phyloP scores from a whole-genome alignment of 495 filamentous ascomycete genomes.

The Hypoxylon rickii region DNA sequence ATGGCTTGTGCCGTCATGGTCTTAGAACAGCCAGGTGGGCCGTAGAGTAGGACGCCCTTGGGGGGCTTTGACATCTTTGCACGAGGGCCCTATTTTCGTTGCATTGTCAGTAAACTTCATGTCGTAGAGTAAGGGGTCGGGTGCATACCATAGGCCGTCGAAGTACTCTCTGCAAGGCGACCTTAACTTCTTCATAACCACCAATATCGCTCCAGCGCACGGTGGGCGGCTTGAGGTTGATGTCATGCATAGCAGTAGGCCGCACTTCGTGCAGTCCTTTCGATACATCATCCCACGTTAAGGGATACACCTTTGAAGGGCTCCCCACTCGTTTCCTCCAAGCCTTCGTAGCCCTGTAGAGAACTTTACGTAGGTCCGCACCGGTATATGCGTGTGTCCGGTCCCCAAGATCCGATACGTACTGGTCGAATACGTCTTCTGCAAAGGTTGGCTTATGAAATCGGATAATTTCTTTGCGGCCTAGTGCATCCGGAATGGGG shows the following conservation, averaged over 20 bases:
- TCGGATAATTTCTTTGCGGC: conserved; percentile 75
- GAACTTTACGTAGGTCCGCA: conserved; percentile 51
- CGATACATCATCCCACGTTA: conserved; percentile 49
- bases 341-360: conserved; percentile 45
- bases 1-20: conserved; percentile 91
- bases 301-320: conserved; percentile 18
- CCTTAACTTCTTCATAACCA: conserved; percentile 81
- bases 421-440: conserved; percentile 41
- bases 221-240: conserved; percentile 85
- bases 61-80: conserved; percentile 53
- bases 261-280: conserved; percentile 54
- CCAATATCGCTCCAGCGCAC: conserved; percentile 90
- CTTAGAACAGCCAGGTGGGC: conserved; percentile 95
- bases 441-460: conserved; percentile 47
- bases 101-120: background rate
- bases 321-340: conserved; percentile 28
- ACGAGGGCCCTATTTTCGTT: conserved; percentile 23
- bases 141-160: conserved; percentile 28
- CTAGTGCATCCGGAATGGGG: conserved; percentile 72
- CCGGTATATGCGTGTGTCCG: conserved; percentile 60
- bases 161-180: conserved; percentile 46
- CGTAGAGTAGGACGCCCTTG: conserved; percentile 88
- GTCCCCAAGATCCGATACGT: conserved; percentile 51
- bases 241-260: conserved; percentile 88
- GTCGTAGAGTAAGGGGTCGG: background rate